Conservation (phyloP, 1,284 basidiomycete species). For the Ganoderma resinaceum region DNA sequence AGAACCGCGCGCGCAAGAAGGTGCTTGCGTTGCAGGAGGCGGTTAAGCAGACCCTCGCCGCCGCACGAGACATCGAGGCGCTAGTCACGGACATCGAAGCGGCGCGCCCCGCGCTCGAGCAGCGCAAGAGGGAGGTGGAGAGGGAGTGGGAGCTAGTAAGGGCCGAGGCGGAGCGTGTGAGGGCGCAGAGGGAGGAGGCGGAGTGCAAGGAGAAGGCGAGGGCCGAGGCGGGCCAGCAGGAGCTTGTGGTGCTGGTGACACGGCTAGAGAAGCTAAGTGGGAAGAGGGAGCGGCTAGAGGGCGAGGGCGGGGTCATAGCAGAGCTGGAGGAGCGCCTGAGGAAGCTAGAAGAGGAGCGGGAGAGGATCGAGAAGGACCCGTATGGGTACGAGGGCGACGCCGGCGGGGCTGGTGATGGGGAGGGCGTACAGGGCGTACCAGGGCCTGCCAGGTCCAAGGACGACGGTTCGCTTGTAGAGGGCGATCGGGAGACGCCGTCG, state of each 20-base stretch:
- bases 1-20: conserved; percentile 75
- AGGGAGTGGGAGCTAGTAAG: conserved; percentile 51
- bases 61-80: conserved; percentile 63
- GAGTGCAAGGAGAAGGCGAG: conserved; percentile 50
- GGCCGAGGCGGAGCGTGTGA: conserved; percentile 41
- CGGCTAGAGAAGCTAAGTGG: conserved; percentile 60
- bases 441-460: conserved; percentile 19
- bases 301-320: conserved; percentile 43
- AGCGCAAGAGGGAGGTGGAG: conserved; percentile 53
- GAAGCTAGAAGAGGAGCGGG: conserved; percentile 46
- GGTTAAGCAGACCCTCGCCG: conserved; percentile 68
- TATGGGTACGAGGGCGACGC: conserved; percentile 40
- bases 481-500: conserved; percentile 13
- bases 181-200: conserved; percentile 43
- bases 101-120: conserved; percentile 55
- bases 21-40: conserved; percentile 80
- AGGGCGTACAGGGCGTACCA: conserved; percentile 1
- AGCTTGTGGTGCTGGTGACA: conserved; percentile 47
- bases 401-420: conserved; percentile 24
- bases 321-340: conserved; percentile 50
- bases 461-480: conserved; percentile 24
- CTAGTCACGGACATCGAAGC: conserved; percentile 57
- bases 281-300: conserved; percentile 65
- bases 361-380: conserved; percentile 46
- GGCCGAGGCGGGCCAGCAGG: conserved; percentile 50